Evolutionary conservation across 805 yeast species (phyloP).

Genomic region (Teunomyces kruisii): DNA sequence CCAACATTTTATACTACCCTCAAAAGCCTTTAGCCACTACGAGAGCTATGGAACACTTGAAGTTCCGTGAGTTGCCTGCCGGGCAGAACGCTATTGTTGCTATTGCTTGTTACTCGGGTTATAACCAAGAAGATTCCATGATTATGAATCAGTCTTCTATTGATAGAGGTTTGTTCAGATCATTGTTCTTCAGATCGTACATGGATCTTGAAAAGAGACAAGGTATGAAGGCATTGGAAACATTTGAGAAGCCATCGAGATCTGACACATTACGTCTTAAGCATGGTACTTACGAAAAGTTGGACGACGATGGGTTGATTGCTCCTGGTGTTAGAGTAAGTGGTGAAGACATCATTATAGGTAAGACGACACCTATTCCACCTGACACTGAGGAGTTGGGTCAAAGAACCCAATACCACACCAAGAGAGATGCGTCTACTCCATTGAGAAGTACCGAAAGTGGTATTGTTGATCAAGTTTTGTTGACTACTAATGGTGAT

Average conservation of each 20-base stretch:
- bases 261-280: conserved; percentile 93
- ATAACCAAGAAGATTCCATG: conserved; percentile 99
- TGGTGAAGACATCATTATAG: conserved; percentile 98
- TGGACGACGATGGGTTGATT: conserved; percentile 97
- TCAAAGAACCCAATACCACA: conserved; percentile 96
- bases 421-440: conserved; percentile 98
- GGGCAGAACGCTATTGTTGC: conserved; percentile 99
- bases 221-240: conserved; percentile 97
- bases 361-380: conserved; percentile 99
- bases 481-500: conserved; percentile 95
- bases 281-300: conserved; percentile 96
- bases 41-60: conserved; percentile 94
- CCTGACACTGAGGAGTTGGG: conserved; percentile 98
- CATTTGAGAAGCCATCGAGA: conserved; percentile 95
- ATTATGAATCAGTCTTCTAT: conserved; percentile 98
- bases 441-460: conserved; percentile 95
- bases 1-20: conserved; percentile 94
- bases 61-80: conserved; percentile 97
- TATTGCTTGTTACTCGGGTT: conserved; percentile 96
- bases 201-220: conserved; percentile 98
- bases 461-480: conserved; percentile 97
- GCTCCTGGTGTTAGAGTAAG: conserved; percentile 98
- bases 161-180: conserved; percentile 94
- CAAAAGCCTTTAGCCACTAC: conserved; percentile 98
- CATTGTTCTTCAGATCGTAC: conserved; percentile 93